phyloP scores from a whole-genome alignment of 1,139 yeast genomes.

The Debaryomyces udenii region DNA sequence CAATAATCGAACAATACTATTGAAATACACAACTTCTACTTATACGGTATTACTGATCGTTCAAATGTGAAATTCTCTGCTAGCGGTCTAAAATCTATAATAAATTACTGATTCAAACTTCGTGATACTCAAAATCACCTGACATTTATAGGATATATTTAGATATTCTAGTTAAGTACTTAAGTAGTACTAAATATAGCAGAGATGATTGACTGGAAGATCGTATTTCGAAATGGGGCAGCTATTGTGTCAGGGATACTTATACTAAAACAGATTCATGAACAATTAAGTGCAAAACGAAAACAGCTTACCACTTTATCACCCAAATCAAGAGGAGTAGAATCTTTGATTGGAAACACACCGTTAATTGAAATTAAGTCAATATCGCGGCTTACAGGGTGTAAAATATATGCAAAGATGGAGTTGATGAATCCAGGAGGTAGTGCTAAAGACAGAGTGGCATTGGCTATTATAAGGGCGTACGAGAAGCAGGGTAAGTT shows the following conservation, averaged over 20 bases:
- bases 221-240: slow-evolving; percentile 19
- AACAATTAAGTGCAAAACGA: slow-evolving; percentile 2
- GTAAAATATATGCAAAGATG: slow-evolving; percentile 82
- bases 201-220: slow-evolving; percentile 11
- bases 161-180: no score
- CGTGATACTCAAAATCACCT: no score
- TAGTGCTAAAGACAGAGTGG: slow-evolving; percentile 93
- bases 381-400: slow-evolving; percentile 73
- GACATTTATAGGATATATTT: no score
- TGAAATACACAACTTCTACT: no score
- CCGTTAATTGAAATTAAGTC: slow-evolving; percentile 80
- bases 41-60: no score
- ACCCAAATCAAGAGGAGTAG: slow-evolving; percentile 43
- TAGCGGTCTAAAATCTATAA: no score
- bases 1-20: no score
- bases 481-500: slow-evolving; percentile 65
- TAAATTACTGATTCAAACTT: no score
- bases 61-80: no score
- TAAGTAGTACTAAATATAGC: not conserved
- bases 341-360: slow-evolving; percentile 81
- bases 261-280: slow-evolving; percentile 18
- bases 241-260: slow-evolving; percentile 19
- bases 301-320: slow-evolving; percentile 24
- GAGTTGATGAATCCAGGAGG: slow-evolving; percentile 94
- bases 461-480: slow-evolving; percentile 74